phyloP scores from a whole-genome alignment of 768 basidiomycete genomes.

The Russula abietina region DNA sequence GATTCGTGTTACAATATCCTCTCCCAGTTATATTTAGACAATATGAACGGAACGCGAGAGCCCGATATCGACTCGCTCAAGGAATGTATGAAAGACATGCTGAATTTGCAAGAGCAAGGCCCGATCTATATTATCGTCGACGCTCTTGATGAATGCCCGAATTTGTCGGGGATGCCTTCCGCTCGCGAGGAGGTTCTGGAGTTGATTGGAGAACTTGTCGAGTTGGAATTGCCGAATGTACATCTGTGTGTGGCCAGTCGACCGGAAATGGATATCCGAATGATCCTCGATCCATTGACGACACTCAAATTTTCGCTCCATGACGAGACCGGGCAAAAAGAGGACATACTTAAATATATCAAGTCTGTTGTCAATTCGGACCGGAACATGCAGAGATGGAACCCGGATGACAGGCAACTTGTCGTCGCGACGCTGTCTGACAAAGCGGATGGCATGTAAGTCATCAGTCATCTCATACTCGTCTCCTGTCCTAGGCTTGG shows the following conservation, averaged over 20 bases:
- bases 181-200: not conserved
- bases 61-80: too few species aligned
- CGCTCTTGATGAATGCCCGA: too few species aligned
- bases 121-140: too few species aligned
- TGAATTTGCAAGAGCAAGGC: too few species aligned
- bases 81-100: too few species aligned
- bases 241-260: not conserved
- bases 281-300: not conserved
- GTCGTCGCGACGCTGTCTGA: not conserved
- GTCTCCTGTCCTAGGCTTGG: too few species aligned
- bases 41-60: too few species aligned
- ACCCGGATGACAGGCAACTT: not conserved
- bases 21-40: not conserved
- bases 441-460: conserved; percentile 13
- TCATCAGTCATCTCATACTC: too few species aligned
- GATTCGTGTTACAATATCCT: not conserved
- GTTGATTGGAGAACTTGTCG: not conserved
- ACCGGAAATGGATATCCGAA: not conserved
- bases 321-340: not conserved
- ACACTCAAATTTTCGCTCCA: not conserved
- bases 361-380: too few species aligned
- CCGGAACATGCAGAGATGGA: not conserved
- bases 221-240: not conserved
- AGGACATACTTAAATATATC: not conserved
- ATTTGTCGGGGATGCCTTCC: too few species aligned